phyloP scores from a whole-genome alignment of 495 filamentous ascomycete species.

The Cercophora samala region DNA sequence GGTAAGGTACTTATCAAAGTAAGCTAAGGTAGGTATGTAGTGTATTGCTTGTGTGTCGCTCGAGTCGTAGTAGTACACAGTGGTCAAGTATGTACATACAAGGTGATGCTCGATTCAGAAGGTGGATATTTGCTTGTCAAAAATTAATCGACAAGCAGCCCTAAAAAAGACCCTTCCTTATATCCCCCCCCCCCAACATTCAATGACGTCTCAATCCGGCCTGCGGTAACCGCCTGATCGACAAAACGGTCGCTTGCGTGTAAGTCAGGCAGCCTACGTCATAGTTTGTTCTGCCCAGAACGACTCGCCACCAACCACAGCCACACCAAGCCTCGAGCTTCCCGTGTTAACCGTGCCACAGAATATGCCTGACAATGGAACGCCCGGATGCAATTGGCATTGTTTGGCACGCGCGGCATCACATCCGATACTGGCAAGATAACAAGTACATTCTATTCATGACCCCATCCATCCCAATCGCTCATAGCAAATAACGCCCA shows the following conservation, averaged over 20 bases:
- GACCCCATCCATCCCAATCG: not conserved
- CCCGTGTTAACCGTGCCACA: not conserved
- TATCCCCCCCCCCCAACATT: not conserved
- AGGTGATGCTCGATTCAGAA: not conserved
- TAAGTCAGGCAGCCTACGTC: constrained; percentile 5
- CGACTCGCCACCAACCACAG: not conserved
- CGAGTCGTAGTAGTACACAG: not conserved
- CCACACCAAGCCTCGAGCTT: not conserved
- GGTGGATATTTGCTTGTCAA: not conserved
- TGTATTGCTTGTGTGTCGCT: not conserved
- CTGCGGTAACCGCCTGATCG: not conserved
- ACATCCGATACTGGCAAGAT: not conserved
- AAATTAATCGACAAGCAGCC: not conserved
- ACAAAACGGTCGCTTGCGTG: not conserved
- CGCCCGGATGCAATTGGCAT: not conserved
- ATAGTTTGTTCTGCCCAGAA: not conserved
- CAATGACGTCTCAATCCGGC: not conserved
- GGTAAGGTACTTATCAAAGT: no score
- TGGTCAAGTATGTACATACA: not conserved
- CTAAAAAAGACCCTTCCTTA: not conserved
- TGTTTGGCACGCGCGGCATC: not conserved
- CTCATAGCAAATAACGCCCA: not conserved
- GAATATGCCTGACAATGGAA: not conserved
- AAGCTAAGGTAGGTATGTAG: no score
- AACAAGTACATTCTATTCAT: not conserved